These are phyloP conservation scores for Rubroboletus satanas DNA, from an alignment of 768 basidiomycete genomes.

Conservation along the genomic window DNA sequence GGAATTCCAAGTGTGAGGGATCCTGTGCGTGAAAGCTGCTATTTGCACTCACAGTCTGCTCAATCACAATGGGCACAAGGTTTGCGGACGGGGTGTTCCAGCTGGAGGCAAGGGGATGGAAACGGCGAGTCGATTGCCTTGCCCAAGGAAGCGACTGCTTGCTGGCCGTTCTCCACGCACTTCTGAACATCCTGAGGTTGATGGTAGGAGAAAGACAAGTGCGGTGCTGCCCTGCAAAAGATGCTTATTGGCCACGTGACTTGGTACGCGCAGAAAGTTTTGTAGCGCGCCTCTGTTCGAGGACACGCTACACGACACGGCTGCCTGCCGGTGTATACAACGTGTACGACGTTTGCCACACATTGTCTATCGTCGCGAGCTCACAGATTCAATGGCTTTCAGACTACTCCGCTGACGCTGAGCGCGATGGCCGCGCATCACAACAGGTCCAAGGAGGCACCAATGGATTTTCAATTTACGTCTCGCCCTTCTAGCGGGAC, in stretches of 20 bases:
- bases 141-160: conserved; percentile 12
- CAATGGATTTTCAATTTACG: conserved; percentile 89
- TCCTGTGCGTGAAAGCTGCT: conserved; percentile 5
- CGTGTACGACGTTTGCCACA: conserved; percentile 16
- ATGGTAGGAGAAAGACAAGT: conserved; percentile 1
- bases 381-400: neutral
- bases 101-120: conserved; percentile 52
- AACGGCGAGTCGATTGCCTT: conserved; percentile 36
- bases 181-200: conserved; percentile 27
- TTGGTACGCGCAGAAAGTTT: conserved; percentile 11
- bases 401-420: neutral
- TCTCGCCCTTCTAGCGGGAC: conserved; percentile 50
- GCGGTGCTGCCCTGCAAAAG: neutral
- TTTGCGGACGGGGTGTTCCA: conserved; percentile 48
- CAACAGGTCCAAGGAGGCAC: conserved; percentile 69
- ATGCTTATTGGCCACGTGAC: conserved; percentile 26
- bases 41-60: conserved; percentile 66
- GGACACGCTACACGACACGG: conserved; percentile 3
- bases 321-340: neutral
- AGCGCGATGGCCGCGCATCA: conserved; percentile 24
- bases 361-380: neutral
- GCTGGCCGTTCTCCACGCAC: conserved; percentile 23
- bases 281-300: conserved; percentile 14
- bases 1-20: conserved; percentile 13
- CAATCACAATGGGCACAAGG: conserved; percentile 89